Base-by-base conservation (phyloP, 441 rosid genomes). In the Macaranga tanarius region DNA sequence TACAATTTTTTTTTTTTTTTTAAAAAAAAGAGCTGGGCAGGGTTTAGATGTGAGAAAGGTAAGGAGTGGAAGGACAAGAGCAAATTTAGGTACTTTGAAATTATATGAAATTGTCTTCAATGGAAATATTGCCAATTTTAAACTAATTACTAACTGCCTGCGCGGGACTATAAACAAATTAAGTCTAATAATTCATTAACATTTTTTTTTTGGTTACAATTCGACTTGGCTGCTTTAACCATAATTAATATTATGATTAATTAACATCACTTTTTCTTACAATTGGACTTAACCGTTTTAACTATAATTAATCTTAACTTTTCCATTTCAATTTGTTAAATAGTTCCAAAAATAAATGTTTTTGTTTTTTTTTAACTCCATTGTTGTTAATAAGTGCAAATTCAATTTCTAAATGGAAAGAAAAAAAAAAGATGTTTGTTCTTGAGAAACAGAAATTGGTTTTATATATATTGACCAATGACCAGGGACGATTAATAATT, bases 51-150 rank as follows among this genome's bases (percentile, higher is more conserved):
- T 34, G 10, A 56, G 2, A 66, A 66, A 42, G 9, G 10, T 34
- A 31, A 20, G 34, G 25, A 63, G 69, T 50, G 63, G 57, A 72
- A 72, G 75, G 75, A 40, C 19, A 25, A 23, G 71, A 73, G 20
- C 48, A 60, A 48, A 22, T 60, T 11, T 67, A 59, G 73, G 73
- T 17, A 17, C 19, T 20, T 40, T 55, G n/a, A 25, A 19, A 17
- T n/a, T n/a, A 31, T 50, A 47, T 51, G 62, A 0, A 22, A 31
- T 31, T 34, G 50, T 4, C 19, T 48, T 16, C 16, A 48, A 48
- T 48, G 11, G 45, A 10, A 42, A 42, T n/a, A 42, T 1, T 50
- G 50, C 20, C 66, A 47, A 11, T 61, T 72, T 51, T 19, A 10
- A 58, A 0, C 12, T 11, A 48, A 7, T 16, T 48, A 48, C 52